Percentiles rank a stretch among this genome's conserved stretches.
Conservation (phyloP, 768 basidiomycete species). For the Boletus insuetus region DNA sequence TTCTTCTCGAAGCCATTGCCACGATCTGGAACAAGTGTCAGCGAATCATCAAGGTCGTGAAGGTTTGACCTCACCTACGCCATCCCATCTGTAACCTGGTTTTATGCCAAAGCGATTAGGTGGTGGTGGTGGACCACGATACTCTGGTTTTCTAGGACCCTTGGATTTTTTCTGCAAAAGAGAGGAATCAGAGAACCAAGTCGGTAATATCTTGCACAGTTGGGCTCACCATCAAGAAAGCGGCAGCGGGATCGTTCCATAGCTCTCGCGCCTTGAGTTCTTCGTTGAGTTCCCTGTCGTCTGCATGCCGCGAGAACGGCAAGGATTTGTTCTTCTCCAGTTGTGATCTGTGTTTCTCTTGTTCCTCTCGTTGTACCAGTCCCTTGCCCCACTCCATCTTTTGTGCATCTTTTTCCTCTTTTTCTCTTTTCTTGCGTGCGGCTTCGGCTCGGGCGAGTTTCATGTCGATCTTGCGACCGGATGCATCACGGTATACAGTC, state of each 20-base stretch:
- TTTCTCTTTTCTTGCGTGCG: slow-evolving; percentile 72
- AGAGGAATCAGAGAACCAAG: slow-evolving; percentile 1
- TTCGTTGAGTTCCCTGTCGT: slow-evolving; percentile 85
- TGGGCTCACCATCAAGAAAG: slow-evolving; percentile 77
- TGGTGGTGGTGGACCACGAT: slow-evolving; percentile 81
- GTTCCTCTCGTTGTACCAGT: slow-evolving; percentile 80
- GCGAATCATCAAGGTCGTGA: neutral
- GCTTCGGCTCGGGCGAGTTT: slow-evolving; percentile 85
- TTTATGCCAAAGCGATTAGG: slow-evolving; percentile 95
- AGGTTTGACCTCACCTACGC: slow-evolving; percentile 67
- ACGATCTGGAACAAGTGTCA: slow-evolving; percentile 55
- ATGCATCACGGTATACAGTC: slow-evolving; percentile 91
- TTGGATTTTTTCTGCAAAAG: slow-evolving; percentile 68
- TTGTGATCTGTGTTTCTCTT: slow-evolving; percentile 61
- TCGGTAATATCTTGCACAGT: neutral
- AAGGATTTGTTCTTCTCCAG: slow-evolving; percentile 64
- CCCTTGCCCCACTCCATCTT: slow-evolving; percentile 99
- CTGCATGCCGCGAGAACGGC: slow-evolving; percentile 73
- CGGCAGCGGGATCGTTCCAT: slow-evolving; percentile 98
- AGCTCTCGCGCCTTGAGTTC: slow-evolving; percentile 75
- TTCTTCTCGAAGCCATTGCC: slow-evolving; percentile 95
- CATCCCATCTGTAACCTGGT: slow-evolving; percentile 98
- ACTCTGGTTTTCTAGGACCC: slow-evolving; percentile 80
- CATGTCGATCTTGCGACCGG: slow-evolving; percentile 86
- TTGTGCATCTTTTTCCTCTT: slow-evolving; percentile 80